Evolutionary conservation across 306 rosid species (phyloP).

Genomic region (Pachyrhizus erosus): DNA sequence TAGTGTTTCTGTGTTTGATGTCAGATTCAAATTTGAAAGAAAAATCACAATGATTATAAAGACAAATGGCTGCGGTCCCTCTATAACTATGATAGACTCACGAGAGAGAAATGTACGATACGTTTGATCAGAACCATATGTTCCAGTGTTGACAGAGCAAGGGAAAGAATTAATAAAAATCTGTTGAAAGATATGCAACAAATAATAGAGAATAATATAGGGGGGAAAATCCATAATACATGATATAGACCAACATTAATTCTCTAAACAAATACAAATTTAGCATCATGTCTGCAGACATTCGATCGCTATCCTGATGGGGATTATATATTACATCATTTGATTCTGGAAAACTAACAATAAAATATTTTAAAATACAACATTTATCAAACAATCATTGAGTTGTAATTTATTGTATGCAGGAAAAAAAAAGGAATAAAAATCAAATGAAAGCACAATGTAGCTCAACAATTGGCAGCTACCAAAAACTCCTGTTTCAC

Average conservation of each 20-base stretch:
- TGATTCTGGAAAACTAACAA: conserved; percentile 7
- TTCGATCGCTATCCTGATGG: neutral
- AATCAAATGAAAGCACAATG: neutral
- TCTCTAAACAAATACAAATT: neutral
- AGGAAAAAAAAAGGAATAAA: neutral
- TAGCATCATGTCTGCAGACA: conserved; percentile 29
- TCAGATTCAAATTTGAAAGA: conserved; percentile 12
- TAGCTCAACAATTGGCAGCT: neutral
- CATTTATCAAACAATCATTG: neutral
- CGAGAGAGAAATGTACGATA: neutral
- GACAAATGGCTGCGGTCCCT: conserved; percentile 41
- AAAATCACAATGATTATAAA: conserved; percentile 3
- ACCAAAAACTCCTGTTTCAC: neutral
- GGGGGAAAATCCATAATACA: neutral
- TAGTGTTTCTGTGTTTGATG: neutral
- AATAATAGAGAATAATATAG: conserved; percentile 17
- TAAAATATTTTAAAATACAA: conserved; percentile 16
- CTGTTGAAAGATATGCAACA: conserved; percentile 24
- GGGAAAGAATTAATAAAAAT: conserved; percentile 18
- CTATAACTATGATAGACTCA: neutral
- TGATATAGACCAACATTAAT: conserved; percentile 14
- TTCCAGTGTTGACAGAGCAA: neutral
- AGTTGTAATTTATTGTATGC: neutral
- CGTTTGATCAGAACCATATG: neutral
- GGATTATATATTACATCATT: neutral